These are phyloP conservation scores for Kluyveromyces starmeri DNA, from an alignment of 805 yeast genomes.

Conservation along the genomic window DNA sequence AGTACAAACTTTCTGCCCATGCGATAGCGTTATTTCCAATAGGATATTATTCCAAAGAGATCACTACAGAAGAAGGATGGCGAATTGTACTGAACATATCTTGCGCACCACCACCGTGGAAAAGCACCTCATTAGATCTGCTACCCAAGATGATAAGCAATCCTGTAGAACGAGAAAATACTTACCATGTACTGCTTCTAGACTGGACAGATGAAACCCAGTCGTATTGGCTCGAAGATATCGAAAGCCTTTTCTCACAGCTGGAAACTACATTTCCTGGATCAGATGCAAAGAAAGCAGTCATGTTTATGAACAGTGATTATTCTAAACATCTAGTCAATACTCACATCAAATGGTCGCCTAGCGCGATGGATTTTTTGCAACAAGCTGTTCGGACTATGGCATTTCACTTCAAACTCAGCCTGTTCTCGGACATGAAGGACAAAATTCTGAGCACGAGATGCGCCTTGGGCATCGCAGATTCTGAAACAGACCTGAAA, in stretches of 20 bases:
- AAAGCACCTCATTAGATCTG: not conserved
- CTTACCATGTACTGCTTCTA: slow-evolving; percentile 8
- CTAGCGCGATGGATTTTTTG: slow-evolving; percentile 18
- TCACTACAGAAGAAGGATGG: slow-evolving; percentile 3
- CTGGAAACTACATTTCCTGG: slow-evolving; percentile 1
- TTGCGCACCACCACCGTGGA: not conserved
- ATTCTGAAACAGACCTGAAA: slow-evolving; percentile 1
- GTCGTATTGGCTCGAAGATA: slow-evolving; percentile 15
- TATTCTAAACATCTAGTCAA: slow-evolving; percentile 14
- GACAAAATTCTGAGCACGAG: not conserved
- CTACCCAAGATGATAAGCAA: not conserved
- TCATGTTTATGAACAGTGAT: slow-evolving; percentile 14
- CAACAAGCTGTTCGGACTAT: slow-evolving; percentile 20
- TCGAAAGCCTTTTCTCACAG: slow-evolving; percentile 6
- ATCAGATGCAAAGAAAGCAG: slow-evolving; percentile 3
- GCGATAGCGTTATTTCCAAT: not conserved
- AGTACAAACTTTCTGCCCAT: not conserved
- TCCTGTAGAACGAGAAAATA: too few species aligned
- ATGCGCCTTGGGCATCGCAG: not conserved
- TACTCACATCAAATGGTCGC: slow-evolving; percentile 15
- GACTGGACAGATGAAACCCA: slow-evolving; percentile 20
- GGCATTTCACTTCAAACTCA: slow-evolving; percentile 6
- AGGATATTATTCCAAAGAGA: slow-evolving; percentile 4
- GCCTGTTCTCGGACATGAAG: slow-evolving; percentile 2
- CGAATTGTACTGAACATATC: not conserved